Evolutionary conservation across 2,329 filamentous ascomycete species (phyloP).

Genomic region (Pezicula radicicola): DNA sequence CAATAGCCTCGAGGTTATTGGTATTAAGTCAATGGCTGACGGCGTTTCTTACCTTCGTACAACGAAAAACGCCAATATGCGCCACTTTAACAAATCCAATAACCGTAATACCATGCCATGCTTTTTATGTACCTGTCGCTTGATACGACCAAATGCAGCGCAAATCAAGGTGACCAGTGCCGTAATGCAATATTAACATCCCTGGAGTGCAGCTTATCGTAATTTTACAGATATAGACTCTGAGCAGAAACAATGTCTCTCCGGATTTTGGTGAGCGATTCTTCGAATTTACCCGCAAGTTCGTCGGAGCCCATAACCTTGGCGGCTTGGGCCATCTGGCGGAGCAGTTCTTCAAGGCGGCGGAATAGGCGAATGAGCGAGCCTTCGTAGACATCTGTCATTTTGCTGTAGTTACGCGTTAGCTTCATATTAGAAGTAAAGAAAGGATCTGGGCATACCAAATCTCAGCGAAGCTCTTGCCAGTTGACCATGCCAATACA

Average conservation of each 20-base stretch:
- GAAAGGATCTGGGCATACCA: slow-evolving; percentile 63
- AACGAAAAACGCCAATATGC: no score
- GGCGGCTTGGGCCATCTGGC: slow-evolving; percentile 91
- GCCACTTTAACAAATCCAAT: no score
- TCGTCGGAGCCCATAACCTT: slow-evolving; percentile 99
- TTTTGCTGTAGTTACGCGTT: slow-evolving; percentile 64
- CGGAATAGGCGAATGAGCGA: slow-evolving; percentile 95
- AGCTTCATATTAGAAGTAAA: slow-evolving; percentile 11
- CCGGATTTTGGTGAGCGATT: slow-evolving; percentile 78
- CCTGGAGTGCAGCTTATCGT: no score
- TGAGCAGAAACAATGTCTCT: slow-evolving; percentile 94
- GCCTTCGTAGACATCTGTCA: slow-evolving; percentile 98
- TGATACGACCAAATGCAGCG: no score
- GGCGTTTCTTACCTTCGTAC: no score
- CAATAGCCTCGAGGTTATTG: no score
- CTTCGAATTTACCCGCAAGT: slow-evolving; percentile 87
- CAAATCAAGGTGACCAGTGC: no score
- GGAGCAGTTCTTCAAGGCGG: slow-evolving; percentile 85
- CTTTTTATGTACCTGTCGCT: no score
- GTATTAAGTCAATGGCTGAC: no score
- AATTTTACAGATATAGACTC: slow-evolving; percentile 76
- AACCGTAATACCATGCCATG: no score
- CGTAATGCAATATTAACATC: no score
- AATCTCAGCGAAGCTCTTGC: slow-evolving; percentile 86
- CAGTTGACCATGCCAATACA: slow-evolving; percentile 87